A percentile compares a stretch with the other conserved stretches of the same genome.
These are phyloP conservation scores for Ichthyophonus hoferi DNA, from an alignment of 208 protist genomes.

Conservation along the genomic window DNA sequence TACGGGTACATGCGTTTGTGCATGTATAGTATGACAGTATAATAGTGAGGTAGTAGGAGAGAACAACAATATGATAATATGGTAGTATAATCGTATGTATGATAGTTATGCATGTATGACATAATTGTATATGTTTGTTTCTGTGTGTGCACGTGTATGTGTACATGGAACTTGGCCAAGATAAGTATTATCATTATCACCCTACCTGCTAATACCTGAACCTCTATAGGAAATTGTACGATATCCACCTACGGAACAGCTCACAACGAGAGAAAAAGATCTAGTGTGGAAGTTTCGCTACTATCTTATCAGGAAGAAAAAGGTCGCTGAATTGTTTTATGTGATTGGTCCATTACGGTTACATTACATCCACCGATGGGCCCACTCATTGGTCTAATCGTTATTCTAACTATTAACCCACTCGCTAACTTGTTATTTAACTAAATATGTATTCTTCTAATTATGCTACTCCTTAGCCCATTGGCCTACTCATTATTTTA, in stretches of 20 bases:
- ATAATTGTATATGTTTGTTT: conserved; percentile 5
- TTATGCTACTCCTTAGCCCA: too few relatives aligned
- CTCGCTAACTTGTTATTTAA: too few relatives aligned
- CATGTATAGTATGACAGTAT: neutral
- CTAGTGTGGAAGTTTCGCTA: conserved; percentile 32
- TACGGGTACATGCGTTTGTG: neutral
- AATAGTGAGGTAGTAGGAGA: neutral
- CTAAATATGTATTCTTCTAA: too few relatives aligned
- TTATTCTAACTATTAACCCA: too few relatives aligned
- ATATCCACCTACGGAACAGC: conserved; percentile 10
- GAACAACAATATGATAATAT: neutral
- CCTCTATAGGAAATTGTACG: conserved; percentile 15
- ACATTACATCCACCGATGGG: too few relatives aligned
- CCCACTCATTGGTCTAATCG: too few relatives aligned
- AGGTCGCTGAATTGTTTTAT: too few relatives aligned
- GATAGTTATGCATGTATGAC: neutral
- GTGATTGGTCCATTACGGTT: too few relatives aligned
- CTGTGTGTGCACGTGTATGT: neutral
- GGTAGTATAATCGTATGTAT: neutral
- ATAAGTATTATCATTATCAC: neutral
- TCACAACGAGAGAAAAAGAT: conserved; percentile 25
- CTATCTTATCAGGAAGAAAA: conserved; percentile 26
- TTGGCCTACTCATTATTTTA: too few relatives aligned
- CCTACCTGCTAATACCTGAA: too few relatives aligned
- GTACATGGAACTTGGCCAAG: neutral